Conservation (phyloP, 768 basidiomycete genomes). For the Infundibulicybe gibba region DNA sequence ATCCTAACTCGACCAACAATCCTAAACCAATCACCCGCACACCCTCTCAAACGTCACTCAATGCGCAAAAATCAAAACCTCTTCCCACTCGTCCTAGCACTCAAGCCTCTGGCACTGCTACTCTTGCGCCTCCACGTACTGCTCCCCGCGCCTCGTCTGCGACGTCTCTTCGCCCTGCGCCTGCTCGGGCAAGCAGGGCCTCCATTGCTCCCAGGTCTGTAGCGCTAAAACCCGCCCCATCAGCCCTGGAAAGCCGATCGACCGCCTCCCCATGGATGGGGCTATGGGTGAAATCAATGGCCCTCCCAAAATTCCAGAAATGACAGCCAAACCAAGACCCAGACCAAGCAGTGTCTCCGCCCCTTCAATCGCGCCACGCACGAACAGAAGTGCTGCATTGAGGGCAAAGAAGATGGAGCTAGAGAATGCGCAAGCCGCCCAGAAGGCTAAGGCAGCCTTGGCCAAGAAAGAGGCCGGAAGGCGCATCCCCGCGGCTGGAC, state of each 20-base stretch:
- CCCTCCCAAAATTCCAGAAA: constrained; percentile 5
- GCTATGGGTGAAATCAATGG: constrained; percentile 14
- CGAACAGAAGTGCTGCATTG: constrained; percentile 71
- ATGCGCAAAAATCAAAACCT: constrained; percentile 11
- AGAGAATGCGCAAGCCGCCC: constrained; percentile 35
- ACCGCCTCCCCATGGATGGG: constrained; percentile 1
- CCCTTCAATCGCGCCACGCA: constrained; percentile 65
- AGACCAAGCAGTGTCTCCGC: constrained; percentile 55
- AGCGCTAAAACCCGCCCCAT: constrained; percentile 12
- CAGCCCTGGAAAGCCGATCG: no score
- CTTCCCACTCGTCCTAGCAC: constrained; percentile 22
- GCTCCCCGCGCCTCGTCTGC: constrained; percentile 11
- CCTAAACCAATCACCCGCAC: constrained; percentile 39
- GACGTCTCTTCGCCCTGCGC: constrained; percentile 9
- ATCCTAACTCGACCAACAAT: constrained; percentile 34
- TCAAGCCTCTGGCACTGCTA: constrained; percentile 17
- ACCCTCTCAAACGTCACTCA: constrained; percentile 18
- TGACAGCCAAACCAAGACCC: constrained; percentile 20
- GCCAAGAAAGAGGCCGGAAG: no score
- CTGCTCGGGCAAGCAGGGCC: neutral
- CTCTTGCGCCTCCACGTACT: constrained; percentile 10
- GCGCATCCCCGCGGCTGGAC: no score
- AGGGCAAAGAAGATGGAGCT: constrained; percentile 67
- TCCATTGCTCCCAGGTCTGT: neutral
- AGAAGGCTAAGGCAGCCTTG: no score